Conservation (phyloP, 345 rosid genomes). For the Litchi chinensis region DNA sequence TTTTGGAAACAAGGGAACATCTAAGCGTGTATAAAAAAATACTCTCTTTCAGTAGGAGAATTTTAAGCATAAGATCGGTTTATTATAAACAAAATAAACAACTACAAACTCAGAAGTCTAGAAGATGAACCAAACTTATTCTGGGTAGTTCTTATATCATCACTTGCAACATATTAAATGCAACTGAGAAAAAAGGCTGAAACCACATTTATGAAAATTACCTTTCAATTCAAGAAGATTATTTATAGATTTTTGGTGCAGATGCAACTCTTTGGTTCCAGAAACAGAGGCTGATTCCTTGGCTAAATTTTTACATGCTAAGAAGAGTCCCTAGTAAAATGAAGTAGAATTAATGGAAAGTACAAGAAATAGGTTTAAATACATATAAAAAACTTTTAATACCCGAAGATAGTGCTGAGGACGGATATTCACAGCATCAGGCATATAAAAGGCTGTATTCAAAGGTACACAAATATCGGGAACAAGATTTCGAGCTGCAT, state of each 20-base stretch:
- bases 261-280: slow-evolving; percentile 47
- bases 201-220: slow-evolving; percentile 19
- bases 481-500: slow-evolving; percentile 58
- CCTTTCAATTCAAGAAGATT: slow-evolving; percentile 71
- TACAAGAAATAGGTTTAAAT: slow-evolving; percentile 4
- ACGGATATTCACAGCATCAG: slow-evolving; percentile 78
- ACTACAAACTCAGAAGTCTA: background rate
- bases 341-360: slow-evolving; percentile 1
- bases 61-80: background rate
- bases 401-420: slow-evolving; percentile 79
- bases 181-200: background rate
- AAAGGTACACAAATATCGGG: slow-evolving; percentile 65
- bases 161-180: background rate
- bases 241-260: slow-evolving; percentile 56
- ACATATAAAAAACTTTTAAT: background rate
- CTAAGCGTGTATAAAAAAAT: background rate
- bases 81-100: background rate
- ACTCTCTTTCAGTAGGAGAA: background rate
- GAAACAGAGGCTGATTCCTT: slow-evolving; percentile 37
- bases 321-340: slow-evolving; percentile 70
- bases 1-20: background rate
- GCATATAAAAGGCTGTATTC: slow-evolving; percentile 73
- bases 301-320: slow-evolving; percentile 68
- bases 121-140: background rate
- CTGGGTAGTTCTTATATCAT: background rate